Base-by-base conservation (phyloP, 2,329 filamentous ascomycete species). In the Trichoderma citrinoviride region DNA sequence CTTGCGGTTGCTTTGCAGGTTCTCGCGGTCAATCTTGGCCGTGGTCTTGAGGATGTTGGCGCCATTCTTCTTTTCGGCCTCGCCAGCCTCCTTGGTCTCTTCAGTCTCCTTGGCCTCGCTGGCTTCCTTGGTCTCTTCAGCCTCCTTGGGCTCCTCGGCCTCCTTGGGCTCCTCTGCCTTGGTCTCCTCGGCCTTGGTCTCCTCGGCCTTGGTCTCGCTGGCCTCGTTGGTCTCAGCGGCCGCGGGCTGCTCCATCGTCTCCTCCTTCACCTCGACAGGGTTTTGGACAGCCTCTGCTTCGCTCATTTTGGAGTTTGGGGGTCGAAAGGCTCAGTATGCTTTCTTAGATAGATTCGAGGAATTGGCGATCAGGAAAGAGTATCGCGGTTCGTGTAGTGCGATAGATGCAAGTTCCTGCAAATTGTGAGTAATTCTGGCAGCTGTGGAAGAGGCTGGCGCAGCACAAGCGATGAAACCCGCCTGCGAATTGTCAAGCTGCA, bases 1-100 rank as follows among this genome's bases (percentile, higher is more conserved):
- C 77, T 91, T 92, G 77, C 83, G 82, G 70, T 90, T 89, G 70
- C 86, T 85, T 69, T 75, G 71, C 66, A 73, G 73, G 69, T 80
- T 75, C 40, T 78, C 73, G 56, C 71, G 68, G 66, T 81, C 74
- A 64, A 76, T 74, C 69, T 74, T 73, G 67, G 76, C 78, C 40
- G 75, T 80, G 63, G 76, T 83, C 79, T 80, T 81, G 65, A 83
- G 75, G 64, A 83, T 78, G 55, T 76, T 72, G 56, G 68, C 49
- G 7, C 69, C 68, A 29, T 65, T 41, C 27, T 67, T 66, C 46
- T 68, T 65, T 40, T 72, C 69, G 46, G 69, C 62, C 25, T 73
- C 68, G 25, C 57, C 37, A 7, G 44, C n/a, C 43, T 67, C 66
- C 23, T 66, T 60, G 21, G 46, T 46, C 46, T 65, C 44, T 27